Percentiles rank a stretch among this genome's conserved stretches.
These are phyloP conservation scores for Lactifluus rugatus DNA, from an alignment of 768 basidiomycete species.

Conservation along the genomic window DNA sequence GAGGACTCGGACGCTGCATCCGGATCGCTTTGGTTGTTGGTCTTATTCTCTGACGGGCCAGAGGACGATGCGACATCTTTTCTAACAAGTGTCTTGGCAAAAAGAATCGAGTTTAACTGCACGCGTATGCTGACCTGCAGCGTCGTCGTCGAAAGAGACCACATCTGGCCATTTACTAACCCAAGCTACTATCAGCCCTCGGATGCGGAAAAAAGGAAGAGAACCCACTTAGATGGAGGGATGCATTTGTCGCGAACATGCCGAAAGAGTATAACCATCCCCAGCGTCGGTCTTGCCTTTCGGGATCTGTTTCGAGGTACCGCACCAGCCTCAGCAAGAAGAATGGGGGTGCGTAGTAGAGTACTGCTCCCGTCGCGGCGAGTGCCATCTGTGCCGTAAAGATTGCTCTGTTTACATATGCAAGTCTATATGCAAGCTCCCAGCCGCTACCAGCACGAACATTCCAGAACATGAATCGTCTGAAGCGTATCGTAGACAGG, in stretches of 20 bases:
- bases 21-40: constrained; percentile 20
- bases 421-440: constrained; percentile 50
- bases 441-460: constrained; percentile 56
- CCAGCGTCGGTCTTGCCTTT: constrained; percentile 49
- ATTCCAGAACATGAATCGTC: constrained; percentile 44
- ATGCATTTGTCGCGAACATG: constrained; percentile 38
- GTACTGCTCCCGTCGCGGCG: constrained; percentile 44
- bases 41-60: constrained; percentile 20
- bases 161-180: constrained; percentile 58
- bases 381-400: constrained; percentile 38
- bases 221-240: constrained; percentile 34
- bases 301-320: constrained; percentile 57
- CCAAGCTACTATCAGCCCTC: constrained; percentile 8
- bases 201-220: not conserved
- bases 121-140: constrained; percentile 62
- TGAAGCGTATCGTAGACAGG: constrained; percentile 40
- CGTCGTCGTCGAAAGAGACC: constrained; percentile 57
- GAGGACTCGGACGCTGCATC: constrained; percentile 24
- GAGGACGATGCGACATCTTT: constrained; percentile 75
- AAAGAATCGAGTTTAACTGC: constrained; percentile 77
- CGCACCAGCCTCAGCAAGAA: constrained; percentile 51
- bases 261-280: constrained; percentile 61
- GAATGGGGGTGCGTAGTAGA: constrained; percentile 56
- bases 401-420: constrained; percentile 41
- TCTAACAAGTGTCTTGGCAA: constrained; percentile 75